These are phyloP conservation scores for Magnusiomyces fungicola DNA, from an alignment of 1,139 yeast species.

Conservation along the genomic window DNA sequence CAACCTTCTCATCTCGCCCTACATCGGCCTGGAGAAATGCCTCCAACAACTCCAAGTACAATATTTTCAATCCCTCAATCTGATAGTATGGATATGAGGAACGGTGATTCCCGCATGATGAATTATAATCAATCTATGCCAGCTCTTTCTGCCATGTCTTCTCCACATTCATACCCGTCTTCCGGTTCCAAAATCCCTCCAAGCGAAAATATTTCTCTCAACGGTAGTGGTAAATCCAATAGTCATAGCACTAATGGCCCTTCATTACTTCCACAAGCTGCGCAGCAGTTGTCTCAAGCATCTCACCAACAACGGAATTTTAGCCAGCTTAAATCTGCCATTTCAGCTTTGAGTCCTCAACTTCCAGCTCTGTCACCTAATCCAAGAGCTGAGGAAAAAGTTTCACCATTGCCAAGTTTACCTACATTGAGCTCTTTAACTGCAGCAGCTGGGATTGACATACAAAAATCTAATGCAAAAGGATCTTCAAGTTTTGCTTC, in stretches of 20 bases:
- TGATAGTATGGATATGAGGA: conserved; percentile 1
- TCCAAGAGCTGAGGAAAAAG: conserved; percentile 3
- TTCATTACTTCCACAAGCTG: neutral
- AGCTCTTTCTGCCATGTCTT: neutral
- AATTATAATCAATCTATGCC: neutral
- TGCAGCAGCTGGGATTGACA: conserved; percentile 14
- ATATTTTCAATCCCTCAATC: conserved; percentile 10
- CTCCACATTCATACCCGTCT: neutral
- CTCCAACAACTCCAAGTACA: conserved; percentile 12
- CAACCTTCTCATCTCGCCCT: no score
- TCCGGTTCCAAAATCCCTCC: neutral
- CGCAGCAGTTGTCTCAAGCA: conserved; percentile 7
- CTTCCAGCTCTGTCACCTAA: conserved; percentile 9
- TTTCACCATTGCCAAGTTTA: conserved; percentile 7
- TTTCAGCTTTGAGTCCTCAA: conserved; percentile 6
- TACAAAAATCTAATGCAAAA: conserved; percentile 2
- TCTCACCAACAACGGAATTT: conserved; percentile 7
- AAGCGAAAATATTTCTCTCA: neutral
- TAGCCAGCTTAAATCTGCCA: neutral
- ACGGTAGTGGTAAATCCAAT: no score
- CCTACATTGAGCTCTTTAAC: conserved; percentile 15
- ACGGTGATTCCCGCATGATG: neutral
- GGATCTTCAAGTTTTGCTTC: conserved; percentile 9
- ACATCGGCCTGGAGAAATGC: neutral
- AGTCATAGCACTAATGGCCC: neutral